These are phyloP conservation scores for Coniella lustricola DNA, from an alignment of 2,329 filamentous ascomycete species.

Conservation along the genomic window DNA sequence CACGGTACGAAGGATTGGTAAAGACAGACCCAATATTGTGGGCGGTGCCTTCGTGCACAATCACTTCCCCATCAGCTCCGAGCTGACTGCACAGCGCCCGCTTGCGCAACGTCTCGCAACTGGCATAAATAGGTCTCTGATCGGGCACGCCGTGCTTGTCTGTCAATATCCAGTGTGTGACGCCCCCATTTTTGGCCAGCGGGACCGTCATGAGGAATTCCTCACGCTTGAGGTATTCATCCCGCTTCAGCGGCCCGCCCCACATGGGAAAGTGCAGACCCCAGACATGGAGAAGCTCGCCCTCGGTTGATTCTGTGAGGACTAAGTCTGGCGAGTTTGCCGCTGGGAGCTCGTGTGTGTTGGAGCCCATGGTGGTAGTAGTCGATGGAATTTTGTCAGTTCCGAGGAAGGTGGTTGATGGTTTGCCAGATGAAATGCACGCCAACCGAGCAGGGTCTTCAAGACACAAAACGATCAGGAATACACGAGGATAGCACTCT, in stretches of 20 bases:
- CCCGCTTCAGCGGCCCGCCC: slow-evolving; percentile 47
- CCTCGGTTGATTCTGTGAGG: slow-evolving; percentile 49
- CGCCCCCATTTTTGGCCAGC: slow-evolving; percentile 49
- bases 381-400: background rate
- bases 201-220: slow-evolving; percentile 49
- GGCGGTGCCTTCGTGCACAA: slow-evolving; percentile 49
- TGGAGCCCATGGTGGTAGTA: slow-evolving; percentile 27
- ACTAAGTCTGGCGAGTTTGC: slow-evolving; percentile 31
- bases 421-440: no score
- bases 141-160: slow-evolving; percentile 31
- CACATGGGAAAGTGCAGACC: slow-evolving; percentile 48
- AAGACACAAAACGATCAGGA: no score
- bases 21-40: slow-evolving; percentile 81
- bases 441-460: background rate
- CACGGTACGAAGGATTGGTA: slow-evolving; percentile 58
- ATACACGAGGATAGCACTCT: background rate
- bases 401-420: background rate
- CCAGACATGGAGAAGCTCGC: slow-evolving; percentile 50
- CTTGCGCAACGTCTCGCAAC: slow-evolving; percentile 59
- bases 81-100: slow-evolving; percentile 40
- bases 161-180: slow-evolving; percentile 60
- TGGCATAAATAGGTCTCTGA: slow-evolving; percentile 49
- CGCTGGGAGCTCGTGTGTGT: slow-evolving; percentile 24
- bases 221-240: slow-evolving; percentile 55
- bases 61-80: slow-evolving; percentile 24